phyloP scores from a whole-genome alignment of 108 stramenopile genomes.

The Ochromonas danica region DNA sequence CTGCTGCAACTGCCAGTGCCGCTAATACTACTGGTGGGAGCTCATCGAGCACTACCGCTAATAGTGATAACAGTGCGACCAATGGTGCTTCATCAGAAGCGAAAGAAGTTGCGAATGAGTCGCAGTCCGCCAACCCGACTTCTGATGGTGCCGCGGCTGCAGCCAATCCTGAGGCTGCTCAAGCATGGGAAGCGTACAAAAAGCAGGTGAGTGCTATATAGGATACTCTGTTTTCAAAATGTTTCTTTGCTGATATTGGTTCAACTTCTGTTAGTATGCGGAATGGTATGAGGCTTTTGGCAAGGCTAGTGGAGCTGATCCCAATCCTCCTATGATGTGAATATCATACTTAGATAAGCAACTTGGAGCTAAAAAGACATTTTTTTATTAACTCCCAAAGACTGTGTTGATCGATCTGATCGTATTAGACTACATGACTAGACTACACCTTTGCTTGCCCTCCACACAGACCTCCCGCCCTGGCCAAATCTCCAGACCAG shows the following conservation, averaged over 20 bases:
- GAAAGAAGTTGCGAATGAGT: background rate
- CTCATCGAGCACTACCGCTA: background rate
- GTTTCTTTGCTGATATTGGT: background rate
- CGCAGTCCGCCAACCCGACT: background rate
- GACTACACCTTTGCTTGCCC: too few species aligned
- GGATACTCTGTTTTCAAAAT: background rate
- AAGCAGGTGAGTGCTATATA: background rate
- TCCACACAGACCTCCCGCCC: too few species aligned
- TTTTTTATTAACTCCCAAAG: too few species aligned
- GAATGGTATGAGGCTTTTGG: conserved; percentile 26
- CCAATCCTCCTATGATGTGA: conserved; percentile 4
- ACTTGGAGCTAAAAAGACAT: too few species aligned
- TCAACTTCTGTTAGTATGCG: background rate
- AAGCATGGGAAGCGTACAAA: conserved; percentile 10
- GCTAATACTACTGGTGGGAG: background rate
- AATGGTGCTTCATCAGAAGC: background rate
- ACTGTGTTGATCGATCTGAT: too few species aligned
- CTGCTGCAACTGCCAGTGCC: background rate
- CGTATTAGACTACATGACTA: too few species aligned
- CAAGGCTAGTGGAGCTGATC: conserved; percentile 3
- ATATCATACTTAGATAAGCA: background rate
- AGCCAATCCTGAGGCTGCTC: background rate
- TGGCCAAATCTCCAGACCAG: too few species aligned
- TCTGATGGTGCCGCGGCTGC: background rate
- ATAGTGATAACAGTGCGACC: background rate